Evolutionary conservation across 257 asterid species (phyloP).

Genomic region (Ocimum tenuiflorum): DNA sequence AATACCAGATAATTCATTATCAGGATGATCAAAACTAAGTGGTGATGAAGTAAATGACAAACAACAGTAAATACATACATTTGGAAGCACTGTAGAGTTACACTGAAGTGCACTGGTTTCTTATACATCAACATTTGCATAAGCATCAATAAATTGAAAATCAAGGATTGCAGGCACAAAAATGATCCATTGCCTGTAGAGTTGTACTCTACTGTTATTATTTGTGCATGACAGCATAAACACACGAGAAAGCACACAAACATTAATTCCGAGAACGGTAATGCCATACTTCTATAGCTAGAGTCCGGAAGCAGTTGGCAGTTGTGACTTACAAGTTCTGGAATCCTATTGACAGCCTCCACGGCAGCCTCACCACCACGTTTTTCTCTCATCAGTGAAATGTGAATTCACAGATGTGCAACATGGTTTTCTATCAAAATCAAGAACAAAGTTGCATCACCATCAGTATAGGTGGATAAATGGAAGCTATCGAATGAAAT

Average conservation of each 20-base stretch:
- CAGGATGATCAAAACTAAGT: no score
- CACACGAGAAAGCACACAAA: neutral
- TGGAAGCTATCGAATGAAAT: neutral
- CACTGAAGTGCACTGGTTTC: neutral
- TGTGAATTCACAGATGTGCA: constrained; percentile 63
- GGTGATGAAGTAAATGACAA: neutral
- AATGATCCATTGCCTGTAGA: constrained; percentile 1
- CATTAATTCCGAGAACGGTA: constrained; percentile 3
- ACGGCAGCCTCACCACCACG: constrained; percentile 93
- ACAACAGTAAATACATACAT: neutral
- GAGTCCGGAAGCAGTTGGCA: constrained; percentile 91
- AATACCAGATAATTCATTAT: neutral
- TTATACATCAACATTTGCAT: neutral
- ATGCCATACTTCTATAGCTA: constrained; percentile 48
- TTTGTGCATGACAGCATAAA: neutral
- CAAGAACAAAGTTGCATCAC: constrained; percentile 6
- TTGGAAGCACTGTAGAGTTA: no score
- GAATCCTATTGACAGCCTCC: constrained; percentile 81
- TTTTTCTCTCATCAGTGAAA: constrained; percentile 75
- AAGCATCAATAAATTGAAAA: neutral
- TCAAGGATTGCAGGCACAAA: neutral
- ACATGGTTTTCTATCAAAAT: constrained; percentile 56
- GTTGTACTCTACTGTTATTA: neutral
- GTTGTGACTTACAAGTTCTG: constrained; percentile 72
- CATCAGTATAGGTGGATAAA: neutral